Conservation (phyloP, 2,329 filamentous ascomycete genomes). For the Fusarium fracticaudum region DNA sequence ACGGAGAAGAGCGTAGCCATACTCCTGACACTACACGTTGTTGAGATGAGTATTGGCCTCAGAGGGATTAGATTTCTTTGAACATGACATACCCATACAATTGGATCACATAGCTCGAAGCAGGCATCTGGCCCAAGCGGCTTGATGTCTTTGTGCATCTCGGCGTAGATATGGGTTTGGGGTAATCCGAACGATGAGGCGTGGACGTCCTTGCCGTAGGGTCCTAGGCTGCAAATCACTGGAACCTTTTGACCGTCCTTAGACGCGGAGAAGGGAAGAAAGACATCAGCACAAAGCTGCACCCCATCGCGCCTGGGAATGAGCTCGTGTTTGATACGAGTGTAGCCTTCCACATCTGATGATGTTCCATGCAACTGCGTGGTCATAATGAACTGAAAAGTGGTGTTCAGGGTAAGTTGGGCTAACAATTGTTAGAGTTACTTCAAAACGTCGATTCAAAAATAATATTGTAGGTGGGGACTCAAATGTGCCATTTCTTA, state of each 20-base stretch:
- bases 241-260: neutral
- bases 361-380: rapidly evolving
- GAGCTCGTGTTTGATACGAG: neutral
- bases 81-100: neutral
- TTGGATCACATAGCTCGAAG: neutral
- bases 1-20: neutral
- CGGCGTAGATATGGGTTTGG: neutral
- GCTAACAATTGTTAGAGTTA: rapidly evolving
- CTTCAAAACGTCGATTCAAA: rapidly evolving
- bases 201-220: neutral
- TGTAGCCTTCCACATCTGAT: neutral
- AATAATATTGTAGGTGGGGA: rapidly evolving
- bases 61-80: rapidly evolving
- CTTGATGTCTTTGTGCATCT: neutral
- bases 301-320: neutral
- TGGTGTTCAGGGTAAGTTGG: rapidly evolving
- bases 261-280: neutral
- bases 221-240: rapidly evolving
- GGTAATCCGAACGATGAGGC: neutral
- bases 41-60: rapidly evolving
- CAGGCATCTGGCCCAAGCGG: neutral
- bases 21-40: neutral
- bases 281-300: neutral
- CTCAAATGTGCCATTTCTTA: no score
- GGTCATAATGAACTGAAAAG: neutral